phyloP scores from a whole-genome alignment of 352 stramenopile species.

The Saprolegnia parasitica region DNA sequence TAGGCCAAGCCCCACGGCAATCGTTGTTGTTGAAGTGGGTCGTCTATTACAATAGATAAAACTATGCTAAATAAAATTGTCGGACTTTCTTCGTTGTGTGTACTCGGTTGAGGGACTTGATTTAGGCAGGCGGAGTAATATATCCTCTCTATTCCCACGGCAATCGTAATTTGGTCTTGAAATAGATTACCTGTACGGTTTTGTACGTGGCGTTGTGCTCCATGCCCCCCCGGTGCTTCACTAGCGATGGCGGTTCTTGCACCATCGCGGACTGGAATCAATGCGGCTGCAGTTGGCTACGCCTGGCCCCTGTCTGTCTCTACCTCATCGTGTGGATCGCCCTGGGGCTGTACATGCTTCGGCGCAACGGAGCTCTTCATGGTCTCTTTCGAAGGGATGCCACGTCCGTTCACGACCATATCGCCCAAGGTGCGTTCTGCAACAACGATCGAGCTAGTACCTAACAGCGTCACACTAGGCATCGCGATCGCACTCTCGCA shows the following conservation, averaged over 20 bases:
- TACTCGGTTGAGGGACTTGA: no score
- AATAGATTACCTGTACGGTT: no score
- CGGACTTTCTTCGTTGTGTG: no score
- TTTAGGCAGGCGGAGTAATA: no score
- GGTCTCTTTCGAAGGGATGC: neutral
- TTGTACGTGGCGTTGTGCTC: no score
- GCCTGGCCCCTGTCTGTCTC: neutral
- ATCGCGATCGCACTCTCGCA: neutral
- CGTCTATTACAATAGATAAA: no score
- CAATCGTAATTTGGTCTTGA: no score
- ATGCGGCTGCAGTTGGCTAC: neutral
- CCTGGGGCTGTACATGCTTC: neutral
- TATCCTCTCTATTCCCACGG: no score
- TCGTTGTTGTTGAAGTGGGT: no score
- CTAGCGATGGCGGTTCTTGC: neutral
- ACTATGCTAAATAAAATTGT: no score
- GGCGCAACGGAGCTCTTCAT: neutral
- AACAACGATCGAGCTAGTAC: neutral
- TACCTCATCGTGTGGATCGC: neutral
- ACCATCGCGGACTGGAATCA: neutral
- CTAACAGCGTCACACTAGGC: neutral
- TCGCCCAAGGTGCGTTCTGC: neutral
- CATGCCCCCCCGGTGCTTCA: neutral
- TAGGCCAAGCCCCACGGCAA: no score
- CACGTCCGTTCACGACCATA: neutral